Base-by-base conservation (phyloP, 1,284 basidiomycete genomes). In the Pterula multifida region DNA sequence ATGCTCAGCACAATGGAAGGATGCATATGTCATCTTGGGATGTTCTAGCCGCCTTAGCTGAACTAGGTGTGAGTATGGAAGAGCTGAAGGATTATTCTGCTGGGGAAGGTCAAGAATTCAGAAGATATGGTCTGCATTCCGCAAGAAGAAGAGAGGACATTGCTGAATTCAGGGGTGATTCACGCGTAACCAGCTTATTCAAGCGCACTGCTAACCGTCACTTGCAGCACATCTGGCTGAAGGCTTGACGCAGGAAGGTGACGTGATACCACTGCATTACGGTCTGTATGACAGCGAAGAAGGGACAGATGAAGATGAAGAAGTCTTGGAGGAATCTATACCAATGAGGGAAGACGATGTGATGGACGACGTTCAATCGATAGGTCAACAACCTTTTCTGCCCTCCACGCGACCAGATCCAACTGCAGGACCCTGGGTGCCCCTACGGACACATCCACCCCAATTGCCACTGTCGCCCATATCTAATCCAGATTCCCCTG, bases 1-100 rank as follows among this genome's bases (percentile, higher is more conserved):
- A 84, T 58, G 79, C 85, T 0, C 72, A 82, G 53, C 83, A 86
- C 56, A 73, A 84, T 3, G 85, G 83, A 12, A 66, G 86, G 48
- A 69, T 71, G 3, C 65, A 64, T 23, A 19, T 44, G 39, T 59
- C 85, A 3, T 63, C 71, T 1, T 63, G 66, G 47, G 86, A 89
- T 63, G 76, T 78, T 3, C 56, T 79, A 1, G 68, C 68, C n/a
- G 83, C 81, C 2, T 66, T 89, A 24, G 76, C 76, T n/a, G 85
- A 87, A 50, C 65, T 88, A 12, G 85, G 85, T 19, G 71, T 84
- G 0, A 74, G 69, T 45, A 52, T 84, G n/a, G 76, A 84, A 9
- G 85, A 89, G 60, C 64, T 89, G 47, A 65, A 61, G 22, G 79
- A 83, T 52, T 88, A 83, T 57, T 73, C 68, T 48, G 61, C 63